A percentile compares a stretch with the other conserved stretches of the same genome.
Evolutionary conservation across 768 basidiomycete genomes (phyloP).

Genomic region (Boletus vermiculosoides): DNA sequence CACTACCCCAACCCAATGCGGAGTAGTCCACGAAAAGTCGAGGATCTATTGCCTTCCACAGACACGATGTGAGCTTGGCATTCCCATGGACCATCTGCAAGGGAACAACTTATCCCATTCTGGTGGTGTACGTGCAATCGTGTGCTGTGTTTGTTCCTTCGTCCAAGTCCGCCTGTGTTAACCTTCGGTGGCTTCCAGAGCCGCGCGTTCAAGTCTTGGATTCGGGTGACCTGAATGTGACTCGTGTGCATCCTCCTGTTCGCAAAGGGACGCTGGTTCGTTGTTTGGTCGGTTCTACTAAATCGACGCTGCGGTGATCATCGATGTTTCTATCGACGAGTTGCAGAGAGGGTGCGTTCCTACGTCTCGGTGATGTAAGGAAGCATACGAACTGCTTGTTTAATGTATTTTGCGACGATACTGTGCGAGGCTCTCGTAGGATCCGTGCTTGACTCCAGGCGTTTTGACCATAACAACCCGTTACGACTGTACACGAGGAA

Average conservation of each 20-base stretch:
- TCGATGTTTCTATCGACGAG: slow-evolving; percentile 44
- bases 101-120: background rate
- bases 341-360: slow-evolving; percentile 34
- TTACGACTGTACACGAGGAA: no score
- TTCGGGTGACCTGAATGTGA: background rate
- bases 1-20: background rate
- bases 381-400: background rate
- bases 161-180: background rate
- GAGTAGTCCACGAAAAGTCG: no score
- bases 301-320: slow-evolving; percentile 22
- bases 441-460: no score
- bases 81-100: background rate
- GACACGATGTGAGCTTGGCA: background rate
- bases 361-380: background rate
- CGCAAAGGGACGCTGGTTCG: background rate
- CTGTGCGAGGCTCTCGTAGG: no score
- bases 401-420: no score
- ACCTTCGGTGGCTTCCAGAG: background rate
- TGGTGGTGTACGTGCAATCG: background rate
- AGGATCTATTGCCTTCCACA: background rate
- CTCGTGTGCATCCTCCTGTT: background rate
- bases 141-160: no score
- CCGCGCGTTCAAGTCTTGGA: background rate
- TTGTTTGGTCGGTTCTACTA: background rate
- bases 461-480: no score